phyloP scores from a whole-genome alignment of 345 rosid species.

The Euphorbia lathyris region DNA sequence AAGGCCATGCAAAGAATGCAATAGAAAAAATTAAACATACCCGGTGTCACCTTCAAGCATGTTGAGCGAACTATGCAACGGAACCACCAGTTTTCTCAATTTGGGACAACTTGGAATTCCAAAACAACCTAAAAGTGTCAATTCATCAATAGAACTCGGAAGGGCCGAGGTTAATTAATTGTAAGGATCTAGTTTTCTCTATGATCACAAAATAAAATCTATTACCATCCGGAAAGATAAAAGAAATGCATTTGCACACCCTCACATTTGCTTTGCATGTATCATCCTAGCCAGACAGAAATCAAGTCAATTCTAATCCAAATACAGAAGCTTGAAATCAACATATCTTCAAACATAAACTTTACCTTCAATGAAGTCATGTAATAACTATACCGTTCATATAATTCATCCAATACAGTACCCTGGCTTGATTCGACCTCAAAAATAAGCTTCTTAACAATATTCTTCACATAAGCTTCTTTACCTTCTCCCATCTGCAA shows the following conservation, averaged over 20 bases:
- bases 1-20: not conserved
- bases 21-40: slow-evolving; percentile 32
- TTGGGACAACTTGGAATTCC: slow-evolving; percentile 39
- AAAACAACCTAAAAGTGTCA: slow-evolving; percentile 35
- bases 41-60: slow-evolving; percentile 95
- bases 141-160: slow-evolving; percentile 11
- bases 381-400: slow-evolving; percentile 53
- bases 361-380: slow-evolving; percentile 62
- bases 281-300: slow-evolving; percentile 37
- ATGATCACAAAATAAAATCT: slow-evolving; percentile 3
- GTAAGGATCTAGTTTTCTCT: slow-evolving; percentile 8
- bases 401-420: slow-evolving; percentile 58
- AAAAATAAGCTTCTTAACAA: slow-evolving; percentile 63
- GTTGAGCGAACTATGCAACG: slow-evolving; percentile 67
- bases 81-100: slow-evolving; percentile 51
- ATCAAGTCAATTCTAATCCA: not conserved
- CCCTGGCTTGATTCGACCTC: slow-evolving; percentile 60
- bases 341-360: not conserved
- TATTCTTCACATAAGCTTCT: slow-evolving; percentile 46
- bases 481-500: slow-evolving; percentile 50
- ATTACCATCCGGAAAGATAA: slow-evolving; percentile 71
- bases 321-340: not conserved
- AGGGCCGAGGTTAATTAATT: not conserved
- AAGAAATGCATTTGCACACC: slow-evolving; percentile 61
- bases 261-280: slow-evolving; percentile 39